phyloP scores from a whole-genome alignment of 2,329 filamentous ascomycete species.

The Xylogone sp. region DNA sequence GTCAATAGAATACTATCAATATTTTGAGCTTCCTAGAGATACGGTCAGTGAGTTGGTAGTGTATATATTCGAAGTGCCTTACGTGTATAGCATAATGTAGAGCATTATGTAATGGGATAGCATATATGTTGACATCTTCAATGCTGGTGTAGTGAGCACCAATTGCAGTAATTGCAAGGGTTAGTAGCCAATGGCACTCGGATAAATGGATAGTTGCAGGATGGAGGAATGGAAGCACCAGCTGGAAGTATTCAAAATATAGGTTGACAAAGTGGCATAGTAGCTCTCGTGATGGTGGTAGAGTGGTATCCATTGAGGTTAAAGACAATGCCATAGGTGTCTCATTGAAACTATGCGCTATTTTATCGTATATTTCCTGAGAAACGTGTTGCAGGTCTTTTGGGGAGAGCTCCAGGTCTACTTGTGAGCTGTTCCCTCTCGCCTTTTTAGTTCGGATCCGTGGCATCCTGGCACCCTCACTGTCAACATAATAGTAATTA shows the following conservation, averaged over 20 bases:
- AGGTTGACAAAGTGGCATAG: conserved; percentile 25
- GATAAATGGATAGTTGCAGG: conserved; percentile 32
- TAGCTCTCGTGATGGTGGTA: conserved; percentile 13
- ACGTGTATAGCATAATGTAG: conserved; percentile 33
- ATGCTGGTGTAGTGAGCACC: conserved; percentile 32
- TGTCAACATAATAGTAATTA: conserved; percentile 22
- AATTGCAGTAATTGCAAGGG: conserved; percentile 34
- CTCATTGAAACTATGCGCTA: conserved; percentile 12
- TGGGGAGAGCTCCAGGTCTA: too few relatives aligned
- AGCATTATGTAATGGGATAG: conserved; percentile 36
- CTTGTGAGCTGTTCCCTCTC: too few relatives aligned
- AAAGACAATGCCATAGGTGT: conserved; percentile 16
- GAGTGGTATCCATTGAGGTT: conserved; percentile 5
- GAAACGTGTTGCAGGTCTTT: too few relatives aligned
- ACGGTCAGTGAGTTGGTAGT: too few relatives aligned
- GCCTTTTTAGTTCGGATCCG: too few relatives aligned
- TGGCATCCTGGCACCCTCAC: conserved; percentile 20
- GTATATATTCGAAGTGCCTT: too few relatives aligned
- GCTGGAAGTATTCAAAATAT: conserved; percentile 35
- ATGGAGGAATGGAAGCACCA: conserved; percentile 37
- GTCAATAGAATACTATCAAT: conserved; percentile 12
- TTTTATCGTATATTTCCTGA: too few relatives aligned
- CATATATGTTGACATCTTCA: conserved; percentile 24
- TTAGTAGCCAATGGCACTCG: conserved; percentile 34
- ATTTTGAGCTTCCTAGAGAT: too few relatives aligned